Evolutionary conservation across 1,284 basidiomycete species (phyloP), one percentile per base, ranked within the genome.

Genomic region (Phylloporus sp.): DNA sequence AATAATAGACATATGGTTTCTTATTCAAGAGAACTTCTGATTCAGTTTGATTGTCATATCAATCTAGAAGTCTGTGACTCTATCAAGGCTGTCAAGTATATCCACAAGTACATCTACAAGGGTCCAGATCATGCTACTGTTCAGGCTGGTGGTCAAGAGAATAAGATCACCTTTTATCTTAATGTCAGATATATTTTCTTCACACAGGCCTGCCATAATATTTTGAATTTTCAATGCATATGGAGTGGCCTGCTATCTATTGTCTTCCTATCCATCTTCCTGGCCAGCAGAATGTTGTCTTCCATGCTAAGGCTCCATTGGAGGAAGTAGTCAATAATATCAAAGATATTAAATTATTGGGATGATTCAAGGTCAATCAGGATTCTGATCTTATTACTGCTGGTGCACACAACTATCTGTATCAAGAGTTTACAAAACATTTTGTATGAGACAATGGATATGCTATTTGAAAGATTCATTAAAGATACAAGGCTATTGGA

Each of bases 301-400:
- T 77, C 58, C 49, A 74, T 65, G 71, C 77, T 11, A 54, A 77
- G 4, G 66, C 15, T 5, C 3, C 58, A 2, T 13, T 68, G 0
- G 6, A 53, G 0, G 6, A 65, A 3, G 39, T 61, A 71, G 78
- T 34, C 29, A 63, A 71, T 10, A 37, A 37, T 37, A 37, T 37
- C 34, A 37, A 37, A 37, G 40, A 22, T 42, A 22, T 20, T 42
- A 11, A 74, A 40, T n/a, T 72, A 0, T 78, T 78, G 12, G 80
- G 72, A 8, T 84, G 74, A 66, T 84, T 85, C 66, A 71, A 74
- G 4, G 78, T 77, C 2, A 84, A 84, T 68, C 56, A 65, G 0
- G 63, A 77, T 62, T 31, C 50, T 28, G 68, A 64, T 0, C 42
- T 58, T 3, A 69, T 75, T 34, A 74, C 70, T 6, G 66, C 70